Conservation (phyloP, 441 rosid genomes). For the Aleurites moluccanus region DNA sequence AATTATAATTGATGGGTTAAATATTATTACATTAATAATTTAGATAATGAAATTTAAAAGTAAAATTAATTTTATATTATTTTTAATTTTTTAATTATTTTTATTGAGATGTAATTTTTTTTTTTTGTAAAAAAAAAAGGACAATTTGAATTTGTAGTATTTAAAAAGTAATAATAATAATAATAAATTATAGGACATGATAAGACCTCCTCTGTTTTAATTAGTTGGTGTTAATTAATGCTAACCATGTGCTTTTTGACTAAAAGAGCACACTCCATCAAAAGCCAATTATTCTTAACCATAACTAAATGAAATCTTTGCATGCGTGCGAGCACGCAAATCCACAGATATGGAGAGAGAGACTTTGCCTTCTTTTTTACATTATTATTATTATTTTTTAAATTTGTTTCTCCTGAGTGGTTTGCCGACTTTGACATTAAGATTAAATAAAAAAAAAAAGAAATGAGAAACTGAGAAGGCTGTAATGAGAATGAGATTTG, state of each 20-base stretch:
- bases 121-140: too few species aligned
- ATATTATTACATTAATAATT: too few species aligned
- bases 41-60: too few species aligned
- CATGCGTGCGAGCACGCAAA: constrained; percentile 15
- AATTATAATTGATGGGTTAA: too few species aligned
- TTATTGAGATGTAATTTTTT: too few species aligned
- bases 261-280: not conserved
- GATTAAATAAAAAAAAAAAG: not conserved
- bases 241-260: constrained; percentile 16
- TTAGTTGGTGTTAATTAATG: not conserved
- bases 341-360: constrained; percentile 3
- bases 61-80: too few species aligned
- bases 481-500: too few species aligned
- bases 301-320: not conserved
- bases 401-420: not conserved
- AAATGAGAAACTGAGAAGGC: too few species aligned
- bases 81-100: too few species aligned
- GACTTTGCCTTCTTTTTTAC: not conserved
- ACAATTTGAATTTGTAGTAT: too few species aligned
- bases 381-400: not conserved
- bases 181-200: not conserved
- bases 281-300: constrained; percentile 13
- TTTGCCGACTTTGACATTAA: not conserved
- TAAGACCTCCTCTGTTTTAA: not conserved
- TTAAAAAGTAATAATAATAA: not conserved